phyloP scores from a whole-genome alignment of 2,329 filamentous ascomycete species.

The Penicillium corylophilum region DNA sequence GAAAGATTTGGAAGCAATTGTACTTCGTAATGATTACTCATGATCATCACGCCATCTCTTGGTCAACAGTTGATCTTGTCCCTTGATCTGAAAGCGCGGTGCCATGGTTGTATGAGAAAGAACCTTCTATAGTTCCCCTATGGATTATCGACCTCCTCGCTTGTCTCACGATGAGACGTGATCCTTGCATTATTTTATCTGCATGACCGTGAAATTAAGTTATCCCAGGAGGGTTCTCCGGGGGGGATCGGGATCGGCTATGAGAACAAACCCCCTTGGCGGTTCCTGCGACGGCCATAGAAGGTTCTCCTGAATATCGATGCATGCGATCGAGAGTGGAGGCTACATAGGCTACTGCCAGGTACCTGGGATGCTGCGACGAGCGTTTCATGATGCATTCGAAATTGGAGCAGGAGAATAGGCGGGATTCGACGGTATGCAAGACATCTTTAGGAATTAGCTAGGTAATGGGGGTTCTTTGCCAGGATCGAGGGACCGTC shows the following conservation, averaged over 20 bases:
- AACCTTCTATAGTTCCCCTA: background rate
- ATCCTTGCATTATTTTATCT: slow-evolving; percentile 38
- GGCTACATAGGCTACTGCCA: background rate
- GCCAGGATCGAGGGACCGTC: background rate
- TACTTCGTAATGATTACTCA: background rate
- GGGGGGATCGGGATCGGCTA: slow-evolving; percentile 20
- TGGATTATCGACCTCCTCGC: slow-evolving; percentile 22
- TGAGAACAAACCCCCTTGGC: slow-evolving; percentile 14
- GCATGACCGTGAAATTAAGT: slow-evolving; percentile 8
- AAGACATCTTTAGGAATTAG: slow-evolving; percentile 1
- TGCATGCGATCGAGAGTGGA: slow-evolving; percentile 10
- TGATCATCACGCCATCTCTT: background rate
- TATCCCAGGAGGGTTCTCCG: slow-evolving; percentile 10
- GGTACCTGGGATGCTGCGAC: slow-evolving; percentile 5
- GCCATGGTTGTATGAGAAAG: background rate
- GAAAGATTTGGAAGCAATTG: background rate
- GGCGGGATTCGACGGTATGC: slow-evolving; percentile 14
- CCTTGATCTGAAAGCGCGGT: background rate
- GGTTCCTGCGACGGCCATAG: slow-evolving; percentile 6
- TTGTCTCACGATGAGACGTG: slow-evolving; percentile 18
- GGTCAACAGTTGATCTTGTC: background rate
- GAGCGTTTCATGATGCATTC: slow-evolving; percentile 20
- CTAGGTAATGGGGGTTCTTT: background rate
- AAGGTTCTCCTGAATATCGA: slow-evolving; percentile 24
- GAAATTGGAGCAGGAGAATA: slow-evolving; percentile 6